phyloP scores from a whole-genome alignment of 495 filamentous ascomycete genomes.

The Penicillium cosmopolitanum region DNA sequence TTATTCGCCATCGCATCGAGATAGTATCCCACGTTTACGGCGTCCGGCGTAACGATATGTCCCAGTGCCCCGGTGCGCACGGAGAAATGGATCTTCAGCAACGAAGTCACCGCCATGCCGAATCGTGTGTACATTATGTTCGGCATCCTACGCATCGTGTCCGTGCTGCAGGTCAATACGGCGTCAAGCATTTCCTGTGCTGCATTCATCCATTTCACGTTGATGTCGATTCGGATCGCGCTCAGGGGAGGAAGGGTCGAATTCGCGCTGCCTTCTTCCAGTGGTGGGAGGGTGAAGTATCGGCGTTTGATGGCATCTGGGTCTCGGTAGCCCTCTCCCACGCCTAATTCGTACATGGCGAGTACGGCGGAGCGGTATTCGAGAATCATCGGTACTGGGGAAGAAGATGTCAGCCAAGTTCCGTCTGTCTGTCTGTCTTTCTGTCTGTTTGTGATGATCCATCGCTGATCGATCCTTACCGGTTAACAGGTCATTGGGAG shows the following conservation, averaged over 20 bases:
- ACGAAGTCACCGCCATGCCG: slow-evolving; percentile 45
- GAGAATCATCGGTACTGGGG: slow-evolving; percentile 44
- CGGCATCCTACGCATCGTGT: slow-evolving; percentile 47
- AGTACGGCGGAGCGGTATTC: slow-evolving; percentile 52
- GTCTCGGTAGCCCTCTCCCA: slow-evolving; percentile 55
- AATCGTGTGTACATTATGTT: slow-evolving; percentile 52
- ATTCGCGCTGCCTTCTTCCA: slow-evolving; percentile 32
- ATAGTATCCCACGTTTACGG: slow-evolving; percentile 51
- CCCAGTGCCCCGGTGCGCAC: slow-evolving; percentile 48
- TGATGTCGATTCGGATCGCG: slow-evolving; percentile 51
- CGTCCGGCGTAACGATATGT: slow-evolving; percentile 43
- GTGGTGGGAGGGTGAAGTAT: slow-evolving; percentile 44
- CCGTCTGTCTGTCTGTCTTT: not conserved
- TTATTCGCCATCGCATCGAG: slow-evolving; percentile 43
- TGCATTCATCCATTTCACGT: slow-evolving; percentile 52
- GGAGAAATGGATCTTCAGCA: slow-evolving; percentile 55
- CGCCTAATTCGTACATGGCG: slow-evolving; percentile 53
- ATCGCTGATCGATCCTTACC: slow-evolving; percentile 33
- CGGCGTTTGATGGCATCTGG: slow-evolving; percentile 46
- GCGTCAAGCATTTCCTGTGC: slow-evolving; percentile 53
- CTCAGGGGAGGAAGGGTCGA: slow-evolving; percentile 35
- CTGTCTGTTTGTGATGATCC: not conserved
- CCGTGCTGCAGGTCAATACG: slow-evolving; percentile 43
- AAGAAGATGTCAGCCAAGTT: slow-evolving; percentile 28
- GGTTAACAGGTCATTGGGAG: slow-evolving; percentile 42